Evolutionary conservation across 192 early-diverging fungal species (phyloP).

Genomic region (Umbelopsis sp.): DNA sequence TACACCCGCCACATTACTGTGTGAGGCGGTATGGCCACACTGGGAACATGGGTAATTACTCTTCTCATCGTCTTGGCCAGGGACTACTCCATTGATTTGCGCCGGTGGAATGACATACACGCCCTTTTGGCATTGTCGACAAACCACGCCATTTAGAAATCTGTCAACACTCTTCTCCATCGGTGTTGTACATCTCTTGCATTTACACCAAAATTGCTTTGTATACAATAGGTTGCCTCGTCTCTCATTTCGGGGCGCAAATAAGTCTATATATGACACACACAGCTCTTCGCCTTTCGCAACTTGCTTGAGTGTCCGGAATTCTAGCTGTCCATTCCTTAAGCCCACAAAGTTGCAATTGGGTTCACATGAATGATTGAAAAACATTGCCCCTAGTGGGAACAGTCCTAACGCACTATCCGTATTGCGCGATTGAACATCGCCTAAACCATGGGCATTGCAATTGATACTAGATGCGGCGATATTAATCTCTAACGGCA

Average conservation of each 20-base stretch:
- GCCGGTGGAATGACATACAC: constrained; percentile 48
- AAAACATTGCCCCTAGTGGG: constrained; percentile 70
- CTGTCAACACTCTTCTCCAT: constrained; percentile 71
- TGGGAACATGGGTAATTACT: constrained; percentile 51
- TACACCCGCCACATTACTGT: background rate
- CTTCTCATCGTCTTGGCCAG: constrained; percentile 49
- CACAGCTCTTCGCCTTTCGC: constrained; percentile 60
- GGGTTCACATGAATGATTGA: constrained; percentile 76
- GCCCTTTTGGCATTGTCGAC: constrained; percentile 60
- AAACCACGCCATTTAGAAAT: constrained; percentile 69
- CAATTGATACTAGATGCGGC: constrained; percentile 55
- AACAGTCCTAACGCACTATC: constrained; percentile 69
- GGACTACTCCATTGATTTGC: constrained; percentile 54
- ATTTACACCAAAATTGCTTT: constrained; percentile 81
- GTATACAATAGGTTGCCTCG: constrained; percentile 65
- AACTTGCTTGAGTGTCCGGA: constrained; percentile 63
- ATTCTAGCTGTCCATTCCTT: constrained; percentile 53
- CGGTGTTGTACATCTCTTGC: constrained; percentile 63
- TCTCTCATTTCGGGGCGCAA: constrained; percentile 69
- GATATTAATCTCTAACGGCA: background rate
- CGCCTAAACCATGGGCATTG: constrained; percentile 61
- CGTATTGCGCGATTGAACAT: constrained; percentile 44
- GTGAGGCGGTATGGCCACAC: constrained; percentile 42
- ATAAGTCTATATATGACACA: constrained; percentile 73
- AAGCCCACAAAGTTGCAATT: constrained; percentile 70